A percentile compares a stretch with the other conserved stretches of the same genome.
Evolutionary conservation across 176 grass and related monocot genomes (phyloP).

Genomic region (Metroxylon sagu): DNA sequence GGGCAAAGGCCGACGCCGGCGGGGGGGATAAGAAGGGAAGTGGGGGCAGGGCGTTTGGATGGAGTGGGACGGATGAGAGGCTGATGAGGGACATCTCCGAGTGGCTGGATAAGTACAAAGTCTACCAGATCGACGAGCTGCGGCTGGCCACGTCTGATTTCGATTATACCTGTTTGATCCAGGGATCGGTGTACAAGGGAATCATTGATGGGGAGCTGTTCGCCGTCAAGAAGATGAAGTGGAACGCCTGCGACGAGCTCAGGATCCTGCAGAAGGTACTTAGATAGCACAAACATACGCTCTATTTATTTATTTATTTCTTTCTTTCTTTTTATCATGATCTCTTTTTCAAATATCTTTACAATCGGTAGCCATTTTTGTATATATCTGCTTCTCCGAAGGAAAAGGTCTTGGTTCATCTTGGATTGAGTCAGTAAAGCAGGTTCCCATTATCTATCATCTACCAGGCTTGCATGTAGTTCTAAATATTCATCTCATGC

Average conservation of each 20-base stretch:
- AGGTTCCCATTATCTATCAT: no score
- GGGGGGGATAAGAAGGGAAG: neutral
- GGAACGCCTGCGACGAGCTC: conserved; percentile 95
- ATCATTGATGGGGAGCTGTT: conserved; percentile 61
- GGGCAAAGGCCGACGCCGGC: conserved; percentile 6
- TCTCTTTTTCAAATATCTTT: no score
- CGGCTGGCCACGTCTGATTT: conserved; percentile 47
- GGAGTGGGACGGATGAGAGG: conserved; percentile 4
- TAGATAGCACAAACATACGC: no score
- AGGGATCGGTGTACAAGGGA: conserved; percentile 86
- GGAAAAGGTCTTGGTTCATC: no score
- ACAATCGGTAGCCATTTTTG: no score
- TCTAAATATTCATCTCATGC: no score
- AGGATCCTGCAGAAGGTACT: conserved; percentile 91
- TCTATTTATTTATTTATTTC: no score
- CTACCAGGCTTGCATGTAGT: no score
- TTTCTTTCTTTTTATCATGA: no score
- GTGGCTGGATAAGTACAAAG: conserved; percentile 91
- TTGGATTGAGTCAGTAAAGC: no score
- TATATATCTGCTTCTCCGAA: no score
- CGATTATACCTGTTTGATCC: conserved; percentile 44
- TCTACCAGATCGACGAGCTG: conserved; percentile 75
- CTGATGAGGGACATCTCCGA: conserved; percentile 69
- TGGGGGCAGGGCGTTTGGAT: conserved; percentile 22
- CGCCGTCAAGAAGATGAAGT: conserved; percentile 97